phyloP scores from a whole-genome alignment of 2,329 filamentous ascomycete species.

The Polychaeton citri region DNA sequence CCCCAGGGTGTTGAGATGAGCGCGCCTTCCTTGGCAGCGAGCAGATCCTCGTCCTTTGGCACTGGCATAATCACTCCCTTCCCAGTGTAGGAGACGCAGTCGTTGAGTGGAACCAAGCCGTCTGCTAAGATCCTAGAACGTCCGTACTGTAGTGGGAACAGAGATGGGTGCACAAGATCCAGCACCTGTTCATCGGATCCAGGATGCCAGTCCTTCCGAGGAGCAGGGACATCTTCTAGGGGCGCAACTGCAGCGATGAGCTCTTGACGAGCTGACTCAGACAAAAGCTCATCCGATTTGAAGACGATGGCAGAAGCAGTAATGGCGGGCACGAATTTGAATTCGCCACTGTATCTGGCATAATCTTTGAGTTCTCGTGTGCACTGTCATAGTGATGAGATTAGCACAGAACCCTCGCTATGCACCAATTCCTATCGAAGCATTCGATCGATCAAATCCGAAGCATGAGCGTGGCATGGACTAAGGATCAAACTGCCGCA shows the following conservation, averaged over 20 bases:
- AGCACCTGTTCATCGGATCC: constrained; percentile 43
- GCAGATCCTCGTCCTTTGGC: constrained; percentile 4
- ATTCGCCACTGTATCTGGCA: constrained; percentile 30
- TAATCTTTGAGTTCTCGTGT: constrained; percentile 39
- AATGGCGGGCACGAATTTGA: constrained; percentile 30
- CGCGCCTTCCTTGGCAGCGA: not conserved
- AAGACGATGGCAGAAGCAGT: constrained; percentile 33
- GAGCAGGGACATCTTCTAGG: constrained; percentile 34
- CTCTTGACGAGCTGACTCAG: constrained; percentile 22
- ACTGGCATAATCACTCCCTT: constrained; percentile 15
- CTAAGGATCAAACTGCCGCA: too few species aligned
- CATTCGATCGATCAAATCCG: too few species aligned
- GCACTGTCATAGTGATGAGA: too few species aligned
- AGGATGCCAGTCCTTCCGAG: constrained; percentile 45
- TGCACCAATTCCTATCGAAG: too few species aligned
- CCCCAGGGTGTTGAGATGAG: not conserved
- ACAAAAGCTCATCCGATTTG: constrained; percentile 40
- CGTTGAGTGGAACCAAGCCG: constrained; percentile 15
- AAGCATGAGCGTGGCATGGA: too few species aligned
- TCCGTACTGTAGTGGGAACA: constrained; percentile 48
- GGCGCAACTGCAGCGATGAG: constrained; percentile 31
- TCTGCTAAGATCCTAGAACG: constrained; percentile 28
- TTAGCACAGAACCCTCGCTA: too few species aligned
- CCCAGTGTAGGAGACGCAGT: constrained; percentile 19
- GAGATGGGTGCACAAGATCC: constrained; percentile 50